A percentile compares a stretch with the other conserved stretches of the same genome.
phyloP scores from a whole-genome alignment of 768 basidiomycete species.

The Lentinus brumalis region DNA sequence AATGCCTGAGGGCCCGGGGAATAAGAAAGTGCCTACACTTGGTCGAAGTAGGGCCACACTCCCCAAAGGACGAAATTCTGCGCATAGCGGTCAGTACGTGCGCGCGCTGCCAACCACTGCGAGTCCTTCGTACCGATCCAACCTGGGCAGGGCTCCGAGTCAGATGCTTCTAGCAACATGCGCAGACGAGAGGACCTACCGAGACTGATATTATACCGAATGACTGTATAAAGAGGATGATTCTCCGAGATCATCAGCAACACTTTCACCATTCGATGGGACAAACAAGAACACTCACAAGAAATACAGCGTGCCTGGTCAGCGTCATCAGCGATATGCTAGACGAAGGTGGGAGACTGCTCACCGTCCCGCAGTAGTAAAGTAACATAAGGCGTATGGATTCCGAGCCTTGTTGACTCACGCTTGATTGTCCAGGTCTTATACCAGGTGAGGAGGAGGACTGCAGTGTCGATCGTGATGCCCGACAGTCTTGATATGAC shows the following conservation, averaged over 20 bases:
- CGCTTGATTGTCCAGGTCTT: slow-evolving; percentile 15
- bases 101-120: too few species aligned
- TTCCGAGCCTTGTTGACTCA: slow-evolving; percentile 9
- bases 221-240: slow-evolving; percentile 15
- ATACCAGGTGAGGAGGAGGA: slow-evolving; percentile 14
- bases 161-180: background rate
- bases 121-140: slow-evolving; percentile 4
- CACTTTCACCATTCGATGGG: background rate
- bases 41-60: slow-evolving; percentile 20
- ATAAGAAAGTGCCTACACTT: slow-evolving; percentile 12
- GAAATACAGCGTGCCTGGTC: slow-evolving; percentile 16
- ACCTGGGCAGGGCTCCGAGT: background rate
- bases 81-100: background rate
- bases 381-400: slow-evolving; percentile 14
- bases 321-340: background rate
- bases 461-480: slow-evolving; percentile 2
- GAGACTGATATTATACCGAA: slow-evolving; percentile 9
- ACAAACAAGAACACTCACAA: slow-evolving; percentile 4
- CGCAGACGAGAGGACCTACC: background rate
- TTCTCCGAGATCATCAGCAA: background rate
- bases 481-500: background rate
- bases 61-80: slow-evolving; percentile 14
- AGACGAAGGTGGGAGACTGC: background rate
- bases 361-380: slow-evolving; percentile 19
- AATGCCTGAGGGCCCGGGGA: background rate